These are phyloP conservation scores for Glomus cerebriforme DNA, from an alignment of 192 early-diverging fungal genomes.

Conservation along the genomic window DNA sequence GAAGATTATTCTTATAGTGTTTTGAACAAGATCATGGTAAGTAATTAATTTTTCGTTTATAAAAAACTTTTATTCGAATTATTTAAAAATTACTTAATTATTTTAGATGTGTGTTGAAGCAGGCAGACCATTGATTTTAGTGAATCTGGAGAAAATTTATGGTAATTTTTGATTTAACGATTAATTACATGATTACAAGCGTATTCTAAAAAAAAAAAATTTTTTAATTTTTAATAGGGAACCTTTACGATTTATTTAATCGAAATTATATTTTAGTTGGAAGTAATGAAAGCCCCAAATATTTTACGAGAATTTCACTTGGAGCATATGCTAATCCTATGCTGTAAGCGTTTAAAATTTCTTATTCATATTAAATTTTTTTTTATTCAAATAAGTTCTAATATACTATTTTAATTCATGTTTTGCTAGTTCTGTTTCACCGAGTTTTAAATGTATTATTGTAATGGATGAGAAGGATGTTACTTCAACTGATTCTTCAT, in stretches of 20 bases:
- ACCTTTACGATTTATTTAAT: constrained; percentile 31
- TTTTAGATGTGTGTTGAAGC: constrained; percentile 29
- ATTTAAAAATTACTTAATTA: background rate
- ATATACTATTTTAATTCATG: background rate
- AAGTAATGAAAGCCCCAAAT: background rate
- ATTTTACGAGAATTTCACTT: constrained; percentile 18
- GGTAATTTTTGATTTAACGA: background rate
- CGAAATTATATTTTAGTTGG: constrained; percentile 26
- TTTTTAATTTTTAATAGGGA: constrained; percentile 11
- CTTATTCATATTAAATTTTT: background rate
- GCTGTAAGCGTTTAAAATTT: background rate
- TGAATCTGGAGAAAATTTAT: constrained; percentile 22
- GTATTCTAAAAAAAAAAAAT: background rate
- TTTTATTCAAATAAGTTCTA: background rate
- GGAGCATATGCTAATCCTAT: constrained; percentile 32
- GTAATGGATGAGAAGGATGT: constrained; percentile 24
- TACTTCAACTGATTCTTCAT: background rate
- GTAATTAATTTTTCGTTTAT: background rate
- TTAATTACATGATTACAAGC: background rate
- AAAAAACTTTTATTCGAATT: background rate
- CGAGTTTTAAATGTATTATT: constrained; percentile 25
- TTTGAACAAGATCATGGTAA: constrained; percentile 26
- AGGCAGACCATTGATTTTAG: constrained; percentile 23
- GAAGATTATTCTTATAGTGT: constrained; percentile 3
- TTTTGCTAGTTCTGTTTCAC: background rate